Conservation (phyloP, 345 rosid genomes). For the Citrus inodora region DNA sequence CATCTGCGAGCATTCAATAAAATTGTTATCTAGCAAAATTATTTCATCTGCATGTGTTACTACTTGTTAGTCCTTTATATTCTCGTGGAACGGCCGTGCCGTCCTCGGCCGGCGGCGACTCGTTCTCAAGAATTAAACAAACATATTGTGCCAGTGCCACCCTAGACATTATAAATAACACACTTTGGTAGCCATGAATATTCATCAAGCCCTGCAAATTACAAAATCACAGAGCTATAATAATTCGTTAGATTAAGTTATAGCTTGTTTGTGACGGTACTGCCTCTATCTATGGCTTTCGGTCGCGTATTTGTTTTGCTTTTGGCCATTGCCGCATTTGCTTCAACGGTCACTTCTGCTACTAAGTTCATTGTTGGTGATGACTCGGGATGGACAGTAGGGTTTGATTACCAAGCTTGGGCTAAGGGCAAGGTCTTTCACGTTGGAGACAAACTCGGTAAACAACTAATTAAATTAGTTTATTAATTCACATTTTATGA, state of each 20-base stretch:
- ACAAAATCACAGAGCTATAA: neutral
- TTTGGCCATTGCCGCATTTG: slow-evolving; percentile 7
- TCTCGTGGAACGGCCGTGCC: neutral
- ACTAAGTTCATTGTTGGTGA: slow-evolving; percentile 33
- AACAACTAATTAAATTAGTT: too few species aligned
- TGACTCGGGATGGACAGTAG: slow-evolving; percentile 26
- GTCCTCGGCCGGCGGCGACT: neutral
- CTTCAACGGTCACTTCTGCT: slow-evolving; percentile 17
- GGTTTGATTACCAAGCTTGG: slow-evolving; percentile 30
- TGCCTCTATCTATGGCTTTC: slow-evolving; percentile 16
- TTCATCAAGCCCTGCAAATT: neutral
- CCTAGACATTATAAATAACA: neutral
- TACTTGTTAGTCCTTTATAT: neutral
- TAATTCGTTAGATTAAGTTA: neutral
- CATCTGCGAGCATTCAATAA: neutral
- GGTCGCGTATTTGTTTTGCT: neutral
- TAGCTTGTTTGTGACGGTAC: neutral
- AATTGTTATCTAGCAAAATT: neutral
- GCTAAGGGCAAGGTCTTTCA: slow-evolving; percentile 22
- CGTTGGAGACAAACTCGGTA: slow-evolving; percentile 32
- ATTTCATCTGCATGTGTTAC: neutral
- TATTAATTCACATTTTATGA: neutral
- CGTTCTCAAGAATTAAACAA: neutral
- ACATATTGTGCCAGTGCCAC: neutral
- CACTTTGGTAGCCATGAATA: neutral